phyloP scores from a whole-genome alignment of 768 basidiomycete species.

The Omphalotus guepiniiformis region DNA sequence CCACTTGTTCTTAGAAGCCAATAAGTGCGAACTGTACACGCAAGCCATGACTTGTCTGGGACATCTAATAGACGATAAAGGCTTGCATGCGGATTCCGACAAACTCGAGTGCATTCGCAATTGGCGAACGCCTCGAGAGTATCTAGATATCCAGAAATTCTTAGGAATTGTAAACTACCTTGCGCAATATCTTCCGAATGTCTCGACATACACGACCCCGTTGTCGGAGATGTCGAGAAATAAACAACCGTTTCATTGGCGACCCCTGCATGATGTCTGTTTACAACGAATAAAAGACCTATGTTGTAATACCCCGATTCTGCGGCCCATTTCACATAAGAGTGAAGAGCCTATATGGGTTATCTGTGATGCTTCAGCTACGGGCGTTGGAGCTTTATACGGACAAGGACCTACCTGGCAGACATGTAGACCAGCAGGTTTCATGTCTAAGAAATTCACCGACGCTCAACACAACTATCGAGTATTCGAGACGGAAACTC shows the following conservation, averaged over 20 bases:
- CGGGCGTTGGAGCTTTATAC: conserved; percentile 8
- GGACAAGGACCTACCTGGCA: conserved; percentile 23
- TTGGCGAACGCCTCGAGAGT: conserved; percentile 19
- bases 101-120: conserved; percentile 21
- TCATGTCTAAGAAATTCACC: conserved; percentile 26
- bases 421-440: conserved; percentile 20
- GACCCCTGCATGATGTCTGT: conserved; percentile 12
- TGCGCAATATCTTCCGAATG: conserved; percentile 22
- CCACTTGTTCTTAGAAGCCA: conserved; percentile 18
- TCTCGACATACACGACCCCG: conserved; percentile 18
- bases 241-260: conserved; percentile 20
- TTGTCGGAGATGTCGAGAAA: conserved; percentile 18
- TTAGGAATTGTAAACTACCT: conserved; percentile 27
- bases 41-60: conserved; percentile 23
- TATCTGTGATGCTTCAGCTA: not conserved
- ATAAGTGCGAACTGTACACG: conserved; percentile 22
- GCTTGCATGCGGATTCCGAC: conserved; percentile 24
- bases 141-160: conserved; percentile 23
- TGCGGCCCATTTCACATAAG: not conserved
- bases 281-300: conserved; percentile 17
- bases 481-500: conserved; percentile 16
- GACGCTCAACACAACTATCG: conserved; percentile 19
- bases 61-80: conserved; percentile 26
- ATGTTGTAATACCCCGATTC: conserved; percentile 6
- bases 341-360: conserved; percentile 2